Evolutionary conservation across 352 stramenopile genomes (phyloP).

Genomic region (Phytophthora pluvialis): DNA sequence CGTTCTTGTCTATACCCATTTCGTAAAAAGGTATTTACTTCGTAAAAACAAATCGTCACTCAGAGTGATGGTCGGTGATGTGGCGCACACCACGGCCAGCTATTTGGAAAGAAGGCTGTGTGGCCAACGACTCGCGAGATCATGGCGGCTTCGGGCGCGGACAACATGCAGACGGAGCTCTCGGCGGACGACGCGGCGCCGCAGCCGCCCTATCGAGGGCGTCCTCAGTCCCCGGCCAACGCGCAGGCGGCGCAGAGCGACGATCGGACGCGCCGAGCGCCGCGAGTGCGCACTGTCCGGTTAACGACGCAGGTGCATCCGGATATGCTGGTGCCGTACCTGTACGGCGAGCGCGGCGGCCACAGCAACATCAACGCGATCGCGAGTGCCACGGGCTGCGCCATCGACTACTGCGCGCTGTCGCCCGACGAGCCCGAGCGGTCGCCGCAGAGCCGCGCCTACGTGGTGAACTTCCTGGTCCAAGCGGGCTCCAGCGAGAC

Average conservation of each 20-base stretch:
- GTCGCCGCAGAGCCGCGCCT: conserved; percentile 32
- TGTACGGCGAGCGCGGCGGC: conserved; percentile 63
- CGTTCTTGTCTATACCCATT: too few species aligned
- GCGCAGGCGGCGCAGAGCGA: neutral
- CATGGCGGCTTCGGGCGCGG: conserved; percentile 25
- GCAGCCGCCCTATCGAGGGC: conserved; percentile 13
- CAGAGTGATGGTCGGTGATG: conserved; percentile 21
- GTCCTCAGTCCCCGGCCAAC: neutral
- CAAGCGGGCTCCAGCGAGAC: conserved; percentile 47
- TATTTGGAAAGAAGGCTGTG: conserved; percentile 15
- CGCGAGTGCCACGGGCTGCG: conserved; percentile 50
- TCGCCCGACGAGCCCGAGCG: conserved; percentile 53
- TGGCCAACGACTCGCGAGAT: conserved; percentile 17
- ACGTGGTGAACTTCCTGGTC: conserved; percentile 70
- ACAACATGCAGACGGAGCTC: conserved; percentile 20
- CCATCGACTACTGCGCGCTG: conserved; percentile 72
- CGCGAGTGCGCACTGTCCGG: conserved; percentile 66
- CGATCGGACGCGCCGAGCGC: conserved; percentile 10
- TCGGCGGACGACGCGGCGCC: conserved; percentile 5
- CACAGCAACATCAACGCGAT: conserved; percentile 56
- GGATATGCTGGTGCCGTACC: conserved; percentile 60
- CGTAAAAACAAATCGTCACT: neutral
- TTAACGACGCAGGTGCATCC: conserved; percentile 58
- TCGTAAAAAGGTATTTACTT: conserved; percentile 5
- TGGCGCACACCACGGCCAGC: conserved; percentile 7